Evolutionary conservation across 2,329 filamentous ascomycete species (phyloP).

Genomic region (Botrytis pseudocinerea): DNA sequence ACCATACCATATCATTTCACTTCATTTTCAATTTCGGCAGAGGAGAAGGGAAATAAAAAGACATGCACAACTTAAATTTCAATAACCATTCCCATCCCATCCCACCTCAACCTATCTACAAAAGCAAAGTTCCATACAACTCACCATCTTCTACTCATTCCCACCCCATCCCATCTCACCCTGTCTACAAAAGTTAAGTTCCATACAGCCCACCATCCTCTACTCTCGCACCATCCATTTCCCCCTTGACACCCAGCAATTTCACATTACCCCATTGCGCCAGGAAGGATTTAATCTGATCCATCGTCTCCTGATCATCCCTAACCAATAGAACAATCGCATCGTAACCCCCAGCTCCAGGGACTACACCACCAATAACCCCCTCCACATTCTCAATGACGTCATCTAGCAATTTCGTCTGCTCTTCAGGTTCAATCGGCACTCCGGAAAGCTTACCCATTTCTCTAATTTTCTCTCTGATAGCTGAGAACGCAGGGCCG

Average conservation of each 20-base stretch:
- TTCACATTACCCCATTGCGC: slow-evolving; percentile 69
- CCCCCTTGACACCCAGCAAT: slow-evolving; percentile 68
- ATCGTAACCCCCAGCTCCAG: slow-evolving; percentile 92
- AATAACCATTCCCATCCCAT: too few species aligned
- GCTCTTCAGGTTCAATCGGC: slow-evolving; percentile 83
- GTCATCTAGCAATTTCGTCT: slow-evolving; percentile 82
- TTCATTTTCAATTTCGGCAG: too few species aligned
- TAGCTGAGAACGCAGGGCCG: slow-evolving; percentile 51
- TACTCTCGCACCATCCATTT: slow-evolving; percentile 64
- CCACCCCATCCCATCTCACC: background rate
- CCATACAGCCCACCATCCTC: slow-evolving; percentile 43
- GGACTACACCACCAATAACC: slow-evolving; percentile 41
- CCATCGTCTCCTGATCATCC: slow-evolving; percentile 67
- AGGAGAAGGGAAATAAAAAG: too few species aligned
- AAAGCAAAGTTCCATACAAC: slow-evolving; percentile 9
- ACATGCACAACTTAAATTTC: too few species aligned
- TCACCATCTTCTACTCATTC: slow-evolving; percentile 45
- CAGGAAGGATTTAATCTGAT: slow-evolving; percentile 61
- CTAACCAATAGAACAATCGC: slow-evolving; percentile 78
- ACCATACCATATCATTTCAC: too few species aligned
- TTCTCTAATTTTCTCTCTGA: slow-evolving; percentile 65
- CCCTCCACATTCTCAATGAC: slow-evolving; percentile 59
- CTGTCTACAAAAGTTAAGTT: background rate
- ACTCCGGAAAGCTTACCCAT: slow-evolving; percentile 77
- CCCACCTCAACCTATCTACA: background rate